Evolutionary conservation across 192 early-diverging fungal species (phyloP).

Genomic region (Linnemannia exigua): DNA sequence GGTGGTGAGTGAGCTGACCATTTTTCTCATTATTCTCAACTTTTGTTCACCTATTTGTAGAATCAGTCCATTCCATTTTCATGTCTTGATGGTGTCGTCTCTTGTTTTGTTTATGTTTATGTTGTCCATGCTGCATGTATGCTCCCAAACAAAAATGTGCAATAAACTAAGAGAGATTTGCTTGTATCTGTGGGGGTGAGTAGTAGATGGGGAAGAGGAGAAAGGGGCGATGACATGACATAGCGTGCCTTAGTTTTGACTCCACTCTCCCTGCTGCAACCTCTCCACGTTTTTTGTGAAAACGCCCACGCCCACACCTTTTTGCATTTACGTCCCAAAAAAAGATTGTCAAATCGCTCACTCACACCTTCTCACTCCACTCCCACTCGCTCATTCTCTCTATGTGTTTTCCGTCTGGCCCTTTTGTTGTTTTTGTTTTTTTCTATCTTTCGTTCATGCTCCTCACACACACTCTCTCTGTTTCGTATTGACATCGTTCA

Average conservation of each 20-base stretch:
- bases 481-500: background rate
- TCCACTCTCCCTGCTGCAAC: background rate
- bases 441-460: no score
- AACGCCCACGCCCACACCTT: background rate
- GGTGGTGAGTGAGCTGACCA: background rate
- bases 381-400: background rate
- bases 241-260: background rate
- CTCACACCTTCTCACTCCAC: background rate
- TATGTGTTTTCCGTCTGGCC: background rate
- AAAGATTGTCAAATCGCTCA: background rate
- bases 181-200: background rate
- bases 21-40: background rate
- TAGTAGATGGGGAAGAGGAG: background rate
- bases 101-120: no score
- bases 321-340: background rate
- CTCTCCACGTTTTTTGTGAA: slow-evolving; percentile 3
- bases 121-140: no score
- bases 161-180: background rate
- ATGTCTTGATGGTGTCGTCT: no score
- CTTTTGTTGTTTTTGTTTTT: background rate
- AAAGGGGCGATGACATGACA: background rate
- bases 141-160: background rate
- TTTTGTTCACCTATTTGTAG: no score
- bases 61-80: no score
- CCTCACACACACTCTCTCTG: no score